A percentile compares a stretch with the other conserved stretches of the same genome.
These are phyloP conservation scores for Chlorella sp. DNA, from an alignment of 139 green algal genomes.

Conservation along the genomic window DNA sequence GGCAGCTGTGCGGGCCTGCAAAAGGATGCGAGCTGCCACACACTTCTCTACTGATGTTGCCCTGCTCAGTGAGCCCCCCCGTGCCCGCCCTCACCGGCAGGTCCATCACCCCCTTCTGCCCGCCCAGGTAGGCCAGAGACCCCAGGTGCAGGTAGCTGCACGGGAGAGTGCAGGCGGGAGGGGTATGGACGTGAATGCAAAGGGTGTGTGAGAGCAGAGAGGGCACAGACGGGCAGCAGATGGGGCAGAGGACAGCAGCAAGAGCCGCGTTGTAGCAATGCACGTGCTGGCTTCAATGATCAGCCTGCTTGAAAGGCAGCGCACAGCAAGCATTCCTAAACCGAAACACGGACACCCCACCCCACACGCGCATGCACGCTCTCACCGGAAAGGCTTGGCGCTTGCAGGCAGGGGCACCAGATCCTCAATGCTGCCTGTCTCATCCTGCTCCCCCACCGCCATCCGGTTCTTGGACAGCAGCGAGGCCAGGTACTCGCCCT, in stretches of 20 bases:
- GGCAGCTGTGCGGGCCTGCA: background rate
- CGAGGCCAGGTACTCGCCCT: constrained; percentile 63
- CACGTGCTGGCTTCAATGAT: background rate
- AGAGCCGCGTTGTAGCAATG: background rate
- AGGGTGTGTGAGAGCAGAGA: too few relatives aligned
- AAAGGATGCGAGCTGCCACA: too few relatives aligned
- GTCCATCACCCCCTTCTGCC: constrained; percentile 16
- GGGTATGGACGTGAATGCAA: too few relatives aligned
- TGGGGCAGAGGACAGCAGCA: too few relatives aligned
- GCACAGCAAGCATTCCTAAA: background rate
- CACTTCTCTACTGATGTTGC: background rate
- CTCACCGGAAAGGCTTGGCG: constrained; percentile 1
- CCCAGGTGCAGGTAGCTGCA: constrained; percentile 13
- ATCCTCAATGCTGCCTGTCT: background rate
- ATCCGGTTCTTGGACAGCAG: constrained; percentile 36
- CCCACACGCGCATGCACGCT: background rate
- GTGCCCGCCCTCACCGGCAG: constrained; percentile 7
- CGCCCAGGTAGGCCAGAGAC: constrained; percentile 5
- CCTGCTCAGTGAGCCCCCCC: background rate
- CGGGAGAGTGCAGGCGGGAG: background rate
- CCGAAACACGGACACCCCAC: background rate
- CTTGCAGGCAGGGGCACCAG: background rate
- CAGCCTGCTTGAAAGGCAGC: background rate
- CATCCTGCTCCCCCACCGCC: background rate
- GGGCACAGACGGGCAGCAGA: background rate